Evolutionary conservation across 2,329 filamentous ascomycete genomes (phyloP), one percentile per base, ranked within the genome.

Genomic region (Stachybotrys echinatus): DNA sequence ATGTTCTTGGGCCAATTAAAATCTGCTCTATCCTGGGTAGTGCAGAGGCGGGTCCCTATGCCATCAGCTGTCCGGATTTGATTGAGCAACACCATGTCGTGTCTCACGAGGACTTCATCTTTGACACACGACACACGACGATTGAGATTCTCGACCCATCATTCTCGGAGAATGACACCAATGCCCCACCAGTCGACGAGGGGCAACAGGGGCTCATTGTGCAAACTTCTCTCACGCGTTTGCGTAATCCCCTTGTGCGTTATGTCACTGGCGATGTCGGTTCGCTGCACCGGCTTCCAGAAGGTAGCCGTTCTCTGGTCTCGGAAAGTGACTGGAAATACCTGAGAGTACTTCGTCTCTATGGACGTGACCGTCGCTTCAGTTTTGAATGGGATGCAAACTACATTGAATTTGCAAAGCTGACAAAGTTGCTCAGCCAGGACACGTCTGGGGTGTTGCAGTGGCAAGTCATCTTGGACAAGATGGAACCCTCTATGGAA

Each of bases 181-280:
- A n/a, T 40, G 12, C 54, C 1, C 23, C 54, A 1, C 44, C 53
- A 1, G 17, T 72, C 0, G 58, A 62, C 0, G 58, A 66, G 0
- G 71, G 68, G 1, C 57, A 71, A 37, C 52, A 54, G 0, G 72
- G 73, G 0, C 52, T 70, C 2, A 58, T 76, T 17, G 66, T 69
- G 1, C 69, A 73, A 40, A 75, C 73, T 0, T 73, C 67, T 0
- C 60, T 76, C 0, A 61, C 66, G 20, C 65, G 71, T 1, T 53
- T 74, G 2, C 65, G 71, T 0, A 70, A 76, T 12, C 73, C 74
- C 0, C 56, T 76, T 0, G 60, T 76, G 1, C 67, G 73, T 23
- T 76, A 75, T 47, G 50, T 72, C 3, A 71, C 67, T 0, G 71
- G 72, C 1, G 73, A 76, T 23, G 20, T 74, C 1, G 70, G 67